phyloP scores from a whole-genome alignment of 164 flowering plant genomes.

The Umbilicus rupestris region DNA sequence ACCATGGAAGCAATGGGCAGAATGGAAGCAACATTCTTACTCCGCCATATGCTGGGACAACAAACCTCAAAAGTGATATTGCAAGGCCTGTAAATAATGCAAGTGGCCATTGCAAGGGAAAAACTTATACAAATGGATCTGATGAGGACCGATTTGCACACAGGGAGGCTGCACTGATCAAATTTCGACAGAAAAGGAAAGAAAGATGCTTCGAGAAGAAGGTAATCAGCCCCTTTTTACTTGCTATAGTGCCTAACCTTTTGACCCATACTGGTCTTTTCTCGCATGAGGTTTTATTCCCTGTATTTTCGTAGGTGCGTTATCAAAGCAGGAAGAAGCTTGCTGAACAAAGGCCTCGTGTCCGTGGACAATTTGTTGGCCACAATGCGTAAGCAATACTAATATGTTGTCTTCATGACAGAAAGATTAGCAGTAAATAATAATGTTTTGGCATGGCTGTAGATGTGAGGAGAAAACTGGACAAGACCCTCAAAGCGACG shows the following conservation, averaged over 20 bases:
- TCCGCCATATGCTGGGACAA: slow-evolving; percentile 26
- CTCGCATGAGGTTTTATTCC: background rate
- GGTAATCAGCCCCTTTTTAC: slow-evolving; percentile 30
- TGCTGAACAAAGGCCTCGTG: slow-evolving; percentile 50
- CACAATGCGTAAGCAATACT: slow-evolving; percentile 22
- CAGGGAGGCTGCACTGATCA: slow-evolving; percentile 71
- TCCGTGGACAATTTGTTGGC: slow-evolving; percentile 51
- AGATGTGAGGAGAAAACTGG: slow-evolving; percentile 20
- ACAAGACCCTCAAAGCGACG: slow-evolving; percentile 18
- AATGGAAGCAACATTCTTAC: slow-evolving; percentile 36
- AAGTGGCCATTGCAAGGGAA: slow-evolving; percentile 30
- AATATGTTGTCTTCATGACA: background rate
- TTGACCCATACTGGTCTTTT: background rate
- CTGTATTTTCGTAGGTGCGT: slow-evolving; percentile 37
- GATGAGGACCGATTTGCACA: slow-evolving; percentile 49
- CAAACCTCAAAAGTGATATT: slow-evolving; percentile 40
- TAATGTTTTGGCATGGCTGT: background rate
- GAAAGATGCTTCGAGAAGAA: slow-evolving; percentile 75
- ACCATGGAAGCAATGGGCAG: slow-evolving; percentile 60
- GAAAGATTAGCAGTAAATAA: background rate
- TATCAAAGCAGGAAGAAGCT: slow-evolving; percentile 48
- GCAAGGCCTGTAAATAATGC: slow-evolving; percentile 33
- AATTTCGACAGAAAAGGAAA: slow-evolving; percentile 73
- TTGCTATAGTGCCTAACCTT: background rate
- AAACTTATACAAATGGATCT: slow-evolving; percentile 25